Evolutionary conservation across 371 early-diverging fungal species (phyloP).

Genomic region (Rhizopus microsporus): DNA sequence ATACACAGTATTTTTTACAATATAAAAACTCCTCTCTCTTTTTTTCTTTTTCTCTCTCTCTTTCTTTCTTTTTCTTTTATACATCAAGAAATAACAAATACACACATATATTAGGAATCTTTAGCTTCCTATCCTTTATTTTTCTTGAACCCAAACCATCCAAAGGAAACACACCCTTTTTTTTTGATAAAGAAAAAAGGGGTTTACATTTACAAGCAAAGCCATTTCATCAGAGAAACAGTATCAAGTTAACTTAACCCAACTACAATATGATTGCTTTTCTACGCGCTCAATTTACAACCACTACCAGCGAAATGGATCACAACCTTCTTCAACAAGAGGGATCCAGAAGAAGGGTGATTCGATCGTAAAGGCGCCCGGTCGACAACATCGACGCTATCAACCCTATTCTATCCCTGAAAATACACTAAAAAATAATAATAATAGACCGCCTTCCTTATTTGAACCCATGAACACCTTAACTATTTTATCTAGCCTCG

Average conservation of each 20-base stretch:
- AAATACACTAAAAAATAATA: neutral
- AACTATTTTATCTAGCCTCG: constrained; percentile 1
- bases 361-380: neutral
- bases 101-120: no score
- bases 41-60: neutral
- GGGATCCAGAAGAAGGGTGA: no score
- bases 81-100: neutral
- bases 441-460: constrained; percentile 1
- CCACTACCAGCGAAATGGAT: constrained; percentile 5
- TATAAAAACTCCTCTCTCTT: neutral
- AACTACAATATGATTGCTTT: neutral
- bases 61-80: neutral
- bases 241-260: neutral
- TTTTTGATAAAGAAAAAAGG: neutral
- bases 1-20: neutral
- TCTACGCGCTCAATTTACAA: neutral
- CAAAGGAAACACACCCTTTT: neutral
- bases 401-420: constrained; percentile 13
- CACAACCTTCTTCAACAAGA: neutral
- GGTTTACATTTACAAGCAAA: neutral
- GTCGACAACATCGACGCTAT: constrained; percentile 6
- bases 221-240: neutral
- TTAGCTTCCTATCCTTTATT: no score
- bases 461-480: constrained; percentile 9
- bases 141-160: no score